Conservation (phyloP, 2,329 filamentous ascomycete genomes). For the Mycocentrospora acerina region DNA sequence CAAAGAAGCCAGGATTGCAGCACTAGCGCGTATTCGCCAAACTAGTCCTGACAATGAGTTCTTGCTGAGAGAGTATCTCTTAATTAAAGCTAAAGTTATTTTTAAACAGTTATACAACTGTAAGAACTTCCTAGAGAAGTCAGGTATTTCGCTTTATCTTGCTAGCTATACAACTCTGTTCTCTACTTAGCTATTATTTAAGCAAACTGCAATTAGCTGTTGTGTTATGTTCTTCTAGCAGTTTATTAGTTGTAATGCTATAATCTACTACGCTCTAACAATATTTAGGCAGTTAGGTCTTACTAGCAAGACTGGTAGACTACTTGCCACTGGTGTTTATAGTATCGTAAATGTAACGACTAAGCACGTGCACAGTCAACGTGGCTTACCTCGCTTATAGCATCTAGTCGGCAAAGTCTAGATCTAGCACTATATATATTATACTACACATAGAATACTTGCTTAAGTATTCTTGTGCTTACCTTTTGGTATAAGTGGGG, state of each 20-base stretch:
- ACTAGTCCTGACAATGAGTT: conserved; percentile 52
- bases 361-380: no score
- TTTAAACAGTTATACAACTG: conserved; percentile 52
- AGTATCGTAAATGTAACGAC: no score
- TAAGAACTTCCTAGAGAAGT: conserved; percentile 35
- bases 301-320: conserved; percentile 64
- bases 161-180: conserved; percentile 54
- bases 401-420: no score
- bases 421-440: no score
- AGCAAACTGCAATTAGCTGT: conserved; percentile 37
- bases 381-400: no score
- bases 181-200: conserved; percentile 47
- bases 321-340: conserved; percentile 71
- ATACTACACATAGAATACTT: no score
- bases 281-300: conserved; percentile 75
- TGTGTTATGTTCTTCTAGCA: conserved; percentile 49
- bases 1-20: conserved; percentile 48
- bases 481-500: no score
- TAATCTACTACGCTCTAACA: conserved; percentile 69
- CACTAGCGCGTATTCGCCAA: conserved; percentile 51
- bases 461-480: no score
- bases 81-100: conserved; percentile 50
- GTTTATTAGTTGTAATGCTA: conserved; percentile 84
- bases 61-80: conserved; percentile 66
- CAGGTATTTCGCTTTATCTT: conserved; percentile 56